Percentiles rank a stretch among this genome's conserved stretches.
These are phyloP conservation scores for Hygrocybe punicea DNA, from an alignment of 768 basidiomycete genomes.

Conservation along the genomic window DNA sequence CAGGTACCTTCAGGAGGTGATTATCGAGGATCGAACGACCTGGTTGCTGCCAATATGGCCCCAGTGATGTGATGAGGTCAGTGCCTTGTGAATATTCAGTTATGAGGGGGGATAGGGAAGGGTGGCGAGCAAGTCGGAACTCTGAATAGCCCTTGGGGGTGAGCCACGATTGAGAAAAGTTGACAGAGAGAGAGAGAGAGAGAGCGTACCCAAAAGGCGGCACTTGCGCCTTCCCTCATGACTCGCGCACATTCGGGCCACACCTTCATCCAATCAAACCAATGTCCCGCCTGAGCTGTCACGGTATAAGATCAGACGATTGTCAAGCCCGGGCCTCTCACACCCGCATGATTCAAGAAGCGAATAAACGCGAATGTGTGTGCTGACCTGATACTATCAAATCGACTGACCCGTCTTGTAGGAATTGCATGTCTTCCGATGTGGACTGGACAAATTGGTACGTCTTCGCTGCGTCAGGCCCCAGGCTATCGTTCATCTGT, in stretches of 20 bases:
- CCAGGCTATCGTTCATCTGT: constrained; percentile 2
- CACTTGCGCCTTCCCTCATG: constrained; percentile 58
- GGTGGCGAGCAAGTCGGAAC: constrained; percentile 61
- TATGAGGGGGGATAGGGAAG: constrained; percentile 55
- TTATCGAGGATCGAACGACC: constrained; percentile 72
- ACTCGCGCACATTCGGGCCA: constrained; percentile 68
- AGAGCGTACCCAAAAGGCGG: constrained; percentile 66
- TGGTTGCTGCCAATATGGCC: constrained; percentile 77
- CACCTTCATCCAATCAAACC: constrained; percentile 71
- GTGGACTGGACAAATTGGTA: constrained; percentile 34
- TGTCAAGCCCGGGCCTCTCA: too few species aligned
- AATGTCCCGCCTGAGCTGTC: constrained; percentile 76
- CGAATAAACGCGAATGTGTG: neutral
- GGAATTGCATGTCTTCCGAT: constrained; percentile 54
- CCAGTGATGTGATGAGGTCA: constrained; percentile 53
- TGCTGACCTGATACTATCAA: constrained; percentile 60
- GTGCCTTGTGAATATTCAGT: constrained; percentile 59
- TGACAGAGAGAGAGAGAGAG: neutral
- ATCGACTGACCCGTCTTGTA: constrained; percentile 57
- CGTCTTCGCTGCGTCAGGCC: constrained; percentile 8
- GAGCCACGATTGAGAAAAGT: neutral
- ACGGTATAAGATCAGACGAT: too few species aligned
- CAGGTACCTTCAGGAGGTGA: constrained; percentile 67
- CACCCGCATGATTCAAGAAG: too few species aligned
- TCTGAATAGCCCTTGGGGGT: constrained; percentile 72